Percentiles rank a stretch among this genome's conserved stretches.
Conservation (phyloP, 305 asterid genomes). For the Ilex paraguariensis region DNA sequence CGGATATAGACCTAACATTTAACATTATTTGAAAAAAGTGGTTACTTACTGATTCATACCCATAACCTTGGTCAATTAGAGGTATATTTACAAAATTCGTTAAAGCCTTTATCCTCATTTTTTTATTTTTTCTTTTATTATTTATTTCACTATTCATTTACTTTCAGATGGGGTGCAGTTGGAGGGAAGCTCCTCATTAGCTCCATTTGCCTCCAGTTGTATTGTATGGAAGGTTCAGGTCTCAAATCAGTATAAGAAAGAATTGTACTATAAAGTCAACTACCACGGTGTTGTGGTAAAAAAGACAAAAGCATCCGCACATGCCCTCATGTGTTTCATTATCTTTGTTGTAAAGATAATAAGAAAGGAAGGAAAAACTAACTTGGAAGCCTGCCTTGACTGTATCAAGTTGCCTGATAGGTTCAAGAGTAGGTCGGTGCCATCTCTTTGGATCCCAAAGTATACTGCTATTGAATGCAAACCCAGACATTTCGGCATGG, state of each 20-base stretch:
- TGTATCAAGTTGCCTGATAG: conserved; percentile 50
- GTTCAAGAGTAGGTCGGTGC: conserved; percentile 55
- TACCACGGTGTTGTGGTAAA: neutral
- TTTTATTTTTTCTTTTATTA: no score
- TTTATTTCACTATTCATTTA: neutral
- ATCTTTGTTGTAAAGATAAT: neutral
- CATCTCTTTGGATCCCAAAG: conserved; percentile 79
- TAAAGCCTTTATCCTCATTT: no score
- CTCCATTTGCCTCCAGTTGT: no score
- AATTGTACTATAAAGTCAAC: no score
- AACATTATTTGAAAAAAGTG: no score
- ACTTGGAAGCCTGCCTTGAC: conserved; percentile 51
- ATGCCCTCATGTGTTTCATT: neutral
- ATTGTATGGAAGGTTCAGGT: no score
- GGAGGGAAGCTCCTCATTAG: no score
- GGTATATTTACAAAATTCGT: no score
- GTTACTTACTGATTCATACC: no score
- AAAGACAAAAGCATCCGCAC: neutral
- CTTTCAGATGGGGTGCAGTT: no score
- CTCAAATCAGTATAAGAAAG: no score
- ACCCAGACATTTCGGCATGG: conserved; percentile 58
- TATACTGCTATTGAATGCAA: conserved; percentile 77
- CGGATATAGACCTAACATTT: neutral
- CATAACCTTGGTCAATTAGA: no score
- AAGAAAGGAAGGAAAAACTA: conserved; percentile 19